Evolutionary conservation across 1,139 yeast species (phyloP).

Genomic region (Saccharomyces hybrid): DNA sequence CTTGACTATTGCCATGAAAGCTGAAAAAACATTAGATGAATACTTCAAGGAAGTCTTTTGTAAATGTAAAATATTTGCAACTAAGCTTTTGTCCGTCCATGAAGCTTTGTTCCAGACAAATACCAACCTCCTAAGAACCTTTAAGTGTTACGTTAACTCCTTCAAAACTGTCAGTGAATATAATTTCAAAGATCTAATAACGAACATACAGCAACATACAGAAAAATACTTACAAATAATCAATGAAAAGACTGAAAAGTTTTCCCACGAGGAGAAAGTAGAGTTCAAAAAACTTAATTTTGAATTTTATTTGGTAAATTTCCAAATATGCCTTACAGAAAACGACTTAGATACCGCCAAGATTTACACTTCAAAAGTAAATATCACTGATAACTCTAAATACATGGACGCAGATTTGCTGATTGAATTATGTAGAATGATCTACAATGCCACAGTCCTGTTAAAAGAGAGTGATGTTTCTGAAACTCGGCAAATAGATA

Average conservation of each 20-base stretch:
- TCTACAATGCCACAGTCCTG: constrained; percentile 15
- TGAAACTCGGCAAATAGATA: not conserved
- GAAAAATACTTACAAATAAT: constrained; percentile 10
- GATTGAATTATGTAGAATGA: constrained; percentile 20
- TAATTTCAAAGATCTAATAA: constrained; percentile 4
- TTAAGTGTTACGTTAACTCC: constrained; percentile 16
- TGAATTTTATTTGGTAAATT: constrained; percentile 17
- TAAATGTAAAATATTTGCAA: constrained; percentile 17
- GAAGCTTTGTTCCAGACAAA: constrained; percentile 12
- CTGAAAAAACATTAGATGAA: not conserved
- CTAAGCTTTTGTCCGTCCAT: constrained; percentile 18
- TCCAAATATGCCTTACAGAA: constrained; percentile 14
- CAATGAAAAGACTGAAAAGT: constrained; percentile 6
- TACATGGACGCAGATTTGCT: constrained; percentile 11
- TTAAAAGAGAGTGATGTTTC: not conserved
- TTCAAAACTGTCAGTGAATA: constrained; percentile 13
- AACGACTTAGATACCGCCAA: constrained; percentile 20
- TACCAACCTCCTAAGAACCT: constrained; percentile 11
- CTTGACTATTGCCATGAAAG: constrained; percentile 13
- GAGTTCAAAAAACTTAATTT: constrained; percentile 13
- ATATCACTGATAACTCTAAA: constrained; percentile 7
- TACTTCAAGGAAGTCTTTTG: constrained; percentile 6
- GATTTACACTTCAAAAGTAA: constrained; percentile 14
- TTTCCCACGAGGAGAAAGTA: not conserved
- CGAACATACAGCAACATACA: constrained; percentile 9